These are phyloP conservation scores for Hirschfeldia incana DNA, from an alignment of 345 rosid genomes.

Conservation along the genomic window DNA sequence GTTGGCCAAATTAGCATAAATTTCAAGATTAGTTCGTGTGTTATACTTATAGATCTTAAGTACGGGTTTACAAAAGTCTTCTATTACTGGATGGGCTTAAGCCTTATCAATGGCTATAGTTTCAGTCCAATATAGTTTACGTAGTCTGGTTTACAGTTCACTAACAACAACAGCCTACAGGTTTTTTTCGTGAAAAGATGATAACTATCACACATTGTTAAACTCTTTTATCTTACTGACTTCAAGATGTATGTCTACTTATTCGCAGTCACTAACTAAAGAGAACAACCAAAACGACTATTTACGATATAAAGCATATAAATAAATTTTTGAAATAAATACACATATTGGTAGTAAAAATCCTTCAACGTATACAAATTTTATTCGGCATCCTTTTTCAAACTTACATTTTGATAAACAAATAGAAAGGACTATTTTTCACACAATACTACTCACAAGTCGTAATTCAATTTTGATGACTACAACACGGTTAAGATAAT, in stretches of 20 bases:
- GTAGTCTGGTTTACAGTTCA: background rate
- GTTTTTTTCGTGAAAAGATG: no score
- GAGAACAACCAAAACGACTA: background rate
- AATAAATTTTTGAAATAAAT: background rate
- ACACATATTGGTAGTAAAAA: background rate
- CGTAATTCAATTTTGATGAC: background rate
- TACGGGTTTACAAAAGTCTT: background rate
- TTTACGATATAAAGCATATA: background rate
- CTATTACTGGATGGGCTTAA: background rate
- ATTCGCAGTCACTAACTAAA: background rate
- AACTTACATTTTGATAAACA: background rate
- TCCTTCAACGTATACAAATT: background rate
- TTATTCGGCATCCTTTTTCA: background rate
- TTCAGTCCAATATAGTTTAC: background rate
- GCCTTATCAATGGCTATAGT: background rate
- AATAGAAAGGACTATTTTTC: background rate
- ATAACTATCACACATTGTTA: background rate
- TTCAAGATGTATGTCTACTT: background rate
- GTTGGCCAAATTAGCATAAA: background rate
- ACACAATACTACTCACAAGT: background rate
- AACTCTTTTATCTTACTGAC: background rate
- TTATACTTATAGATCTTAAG: no score
- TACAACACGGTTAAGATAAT: background rate
- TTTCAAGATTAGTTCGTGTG: background rate
- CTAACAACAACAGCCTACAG: background rate